phyloP scores from a whole-genome alignment of 352 stramenopile genomes.

The Globisporangium lucens region DNA sequence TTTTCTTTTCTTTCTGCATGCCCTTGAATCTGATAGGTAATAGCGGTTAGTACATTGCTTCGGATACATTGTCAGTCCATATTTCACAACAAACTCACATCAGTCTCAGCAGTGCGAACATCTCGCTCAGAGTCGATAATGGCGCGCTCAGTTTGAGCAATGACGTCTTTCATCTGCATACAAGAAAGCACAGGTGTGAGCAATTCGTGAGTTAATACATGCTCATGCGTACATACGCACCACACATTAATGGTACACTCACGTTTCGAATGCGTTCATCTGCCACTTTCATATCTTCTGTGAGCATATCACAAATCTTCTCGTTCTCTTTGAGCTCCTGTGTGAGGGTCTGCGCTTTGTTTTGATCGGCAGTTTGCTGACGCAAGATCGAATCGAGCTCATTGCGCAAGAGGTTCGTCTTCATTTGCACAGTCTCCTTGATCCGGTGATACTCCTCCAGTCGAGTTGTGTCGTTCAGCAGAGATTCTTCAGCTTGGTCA shows the following conservation, averaged over 20 bases:
- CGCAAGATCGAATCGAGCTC: constrained; percentile 69
- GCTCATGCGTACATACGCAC: neutral
- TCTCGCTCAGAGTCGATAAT: constrained; percentile 52
- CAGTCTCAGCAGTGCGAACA: constrained; percentile 51
- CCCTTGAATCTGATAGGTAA: constrained; percentile 37
- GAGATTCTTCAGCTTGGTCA: constrained; percentile 38
- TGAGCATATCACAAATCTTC: constrained; percentile 61
- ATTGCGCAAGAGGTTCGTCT: constrained; percentile 68
- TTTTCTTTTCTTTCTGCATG: constrained; percentile 60
- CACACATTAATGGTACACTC: constrained; percentile 6
- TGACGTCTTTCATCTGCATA: constrained; percentile 64
- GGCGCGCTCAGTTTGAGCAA: constrained; percentile 50
- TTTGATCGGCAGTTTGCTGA: constrained; percentile 61
- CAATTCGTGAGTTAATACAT: neutral
- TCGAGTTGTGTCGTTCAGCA: constrained; percentile 52
- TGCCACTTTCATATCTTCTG: constrained; percentile 53
- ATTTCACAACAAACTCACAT: constrained; percentile 27
- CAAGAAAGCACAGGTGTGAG: neutral
- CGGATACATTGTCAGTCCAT: neutral
- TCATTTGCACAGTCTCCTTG: constrained; percentile 65
- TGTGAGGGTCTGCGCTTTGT: constrained; percentile 65
- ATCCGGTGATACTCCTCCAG: constrained; percentile 85
- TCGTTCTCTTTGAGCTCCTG: constrained; percentile 73
- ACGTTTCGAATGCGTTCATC: constrained; percentile 67
- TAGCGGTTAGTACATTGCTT: neutral